phyloP scores from a whole-genome alignment of 2,329 filamentous ascomycete genomes.

The Endoconidiophora polonica region DNA sequence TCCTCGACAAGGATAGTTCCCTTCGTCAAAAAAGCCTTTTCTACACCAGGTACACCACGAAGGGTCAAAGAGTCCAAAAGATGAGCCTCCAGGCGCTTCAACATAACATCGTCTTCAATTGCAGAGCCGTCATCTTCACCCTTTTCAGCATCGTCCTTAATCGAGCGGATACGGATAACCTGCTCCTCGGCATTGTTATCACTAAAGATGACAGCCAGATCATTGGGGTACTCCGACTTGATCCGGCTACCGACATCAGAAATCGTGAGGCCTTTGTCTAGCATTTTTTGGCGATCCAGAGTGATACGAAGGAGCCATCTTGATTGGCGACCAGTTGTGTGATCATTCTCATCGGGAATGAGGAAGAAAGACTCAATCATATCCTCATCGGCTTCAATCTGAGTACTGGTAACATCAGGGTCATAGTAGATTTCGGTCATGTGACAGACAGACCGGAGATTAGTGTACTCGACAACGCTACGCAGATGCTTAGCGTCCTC shows the following conservation, averaged over 20 bases:
- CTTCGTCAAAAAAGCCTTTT: slow-evolving; percentile 83
- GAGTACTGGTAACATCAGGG: slow-evolving; percentile 70
- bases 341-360: slow-evolving; percentile 71
- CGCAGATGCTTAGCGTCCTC: slow-evolving; percentile 73
- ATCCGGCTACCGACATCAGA: slow-evolving; percentile 81
- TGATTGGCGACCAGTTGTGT: slow-evolving; percentile 57
- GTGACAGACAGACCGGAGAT: slow-evolving; percentile 75
- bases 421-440: slow-evolving; percentile 96
- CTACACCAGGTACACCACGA: slow-evolving; percentile 76
- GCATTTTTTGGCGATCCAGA: slow-evolving; percentile 80
- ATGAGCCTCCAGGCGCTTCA: slow-evolving; percentile 83
- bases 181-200: slow-evolving; percentile 96
- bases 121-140: slow-evolving; percentile 55
- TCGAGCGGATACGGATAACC: slow-evolving; percentile 79
- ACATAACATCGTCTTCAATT: slow-evolving; percentile 76
- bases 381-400: slow-evolving; percentile 72
- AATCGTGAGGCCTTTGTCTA: slow-evolving; percentile 85
- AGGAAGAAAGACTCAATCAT: slow-evolving; percentile 29
- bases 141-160: slow-evolving; percentile 51
- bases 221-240: slow-evolving; percentile 71
- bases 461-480: slow-evolving; percentile 86
- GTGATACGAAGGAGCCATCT: slow-evolving; percentile 91
- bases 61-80: slow-evolving; percentile 81
- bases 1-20: slow-evolving; percentile 51
- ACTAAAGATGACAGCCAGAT: slow-evolving; percentile 87